Base-by-base conservation (phyloP, 306 rosid species). In the Boehmeria nivea region DNA sequence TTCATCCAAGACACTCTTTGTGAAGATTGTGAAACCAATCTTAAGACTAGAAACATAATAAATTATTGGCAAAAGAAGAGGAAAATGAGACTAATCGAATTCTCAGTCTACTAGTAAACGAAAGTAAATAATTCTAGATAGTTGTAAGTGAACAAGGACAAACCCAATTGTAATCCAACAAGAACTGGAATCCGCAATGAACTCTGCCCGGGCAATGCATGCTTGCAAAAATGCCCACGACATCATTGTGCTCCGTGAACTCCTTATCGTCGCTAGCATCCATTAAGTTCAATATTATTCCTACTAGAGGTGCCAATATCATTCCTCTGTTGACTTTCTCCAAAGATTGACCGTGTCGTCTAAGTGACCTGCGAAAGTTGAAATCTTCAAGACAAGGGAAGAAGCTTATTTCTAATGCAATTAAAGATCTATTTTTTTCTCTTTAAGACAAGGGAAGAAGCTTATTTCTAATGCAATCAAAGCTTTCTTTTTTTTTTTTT, bases 141-240 rank as follows among this genome's bases (percentile, higher is more conserved):
- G 0, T 11, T 3, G 5, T 11, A 14, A 40, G 17, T 40, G 45
- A 14, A 40, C 12, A 40, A 14, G 37, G 64, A 75, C 93, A 75
- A 78, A 91, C 99, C 95, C 96, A 83, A 69, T 83, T 83, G 80
- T 81, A 85, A 75, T 85, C 84, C 87, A 91, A 67, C 42, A 91
- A 83, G 71, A 78, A 74, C 68, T 81, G 95, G 68, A 91, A 91
- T 57, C 96, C 91, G 66, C 73, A 83, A 65, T 81, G 73, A 67
- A 91, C 86, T 20, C 78, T 81, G 69, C 77, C 75, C 26, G 84
- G 86, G 70, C 96, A 87, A 61, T 86, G 88, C 96, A 87, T 85
- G 83, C 89, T 87, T 68, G 94, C 87, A 55, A 91, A 83, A 59
- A 91, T 71, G 68, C 81, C 86, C 64, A 85, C 76, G 39, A 91